phyloP scores from a whole-genome alignment of 2,329 filamentous ascomycete genomes.

The Neonectria hederae region DNA sequence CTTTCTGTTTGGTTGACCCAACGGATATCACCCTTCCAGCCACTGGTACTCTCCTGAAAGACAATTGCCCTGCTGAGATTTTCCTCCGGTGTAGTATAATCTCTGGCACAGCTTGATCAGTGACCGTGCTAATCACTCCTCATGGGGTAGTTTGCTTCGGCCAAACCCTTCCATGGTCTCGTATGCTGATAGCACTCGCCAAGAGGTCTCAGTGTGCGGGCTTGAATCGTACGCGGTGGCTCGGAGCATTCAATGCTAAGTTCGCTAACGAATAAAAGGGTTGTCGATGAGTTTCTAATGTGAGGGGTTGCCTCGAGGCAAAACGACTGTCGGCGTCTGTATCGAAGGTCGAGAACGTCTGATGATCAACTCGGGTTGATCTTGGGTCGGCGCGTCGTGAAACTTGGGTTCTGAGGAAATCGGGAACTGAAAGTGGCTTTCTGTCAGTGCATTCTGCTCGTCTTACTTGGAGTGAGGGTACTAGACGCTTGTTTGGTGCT shows the following conservation, averaged over 20 bases:
- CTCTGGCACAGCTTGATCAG: not conserved
- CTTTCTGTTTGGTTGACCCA: no score
- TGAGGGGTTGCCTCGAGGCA: not conserved
- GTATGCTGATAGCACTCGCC: not conserved
- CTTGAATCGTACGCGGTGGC: not conserved
- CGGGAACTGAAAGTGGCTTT: not conserved
- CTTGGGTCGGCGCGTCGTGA: not conserved
- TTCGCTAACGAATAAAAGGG: not conserved
- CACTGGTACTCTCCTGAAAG: not conserved
- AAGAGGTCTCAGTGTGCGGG: not conserved
- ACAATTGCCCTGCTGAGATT: not conserved
- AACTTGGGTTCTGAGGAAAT: not conserved
- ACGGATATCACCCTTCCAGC: not conserved
- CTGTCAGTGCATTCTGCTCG: not conserved
- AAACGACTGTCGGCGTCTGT: not conserved
- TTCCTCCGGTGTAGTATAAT: not conserved
- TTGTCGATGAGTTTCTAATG: not conserved
- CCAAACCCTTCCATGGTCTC: not conserved
- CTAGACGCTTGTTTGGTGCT: not conserved
- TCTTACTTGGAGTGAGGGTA: not conserved
- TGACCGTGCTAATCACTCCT: not conserved
- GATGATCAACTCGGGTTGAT: not conserved
- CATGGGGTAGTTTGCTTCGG: not conserved
- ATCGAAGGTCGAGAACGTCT: not conserved
- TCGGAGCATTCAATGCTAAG: not conserved